Evolutionary conservation across 2,329 filamentous ascomycete genomes (phyloP).

Genomic region (Pseudocercospora pini-densiflorae): DNA sequence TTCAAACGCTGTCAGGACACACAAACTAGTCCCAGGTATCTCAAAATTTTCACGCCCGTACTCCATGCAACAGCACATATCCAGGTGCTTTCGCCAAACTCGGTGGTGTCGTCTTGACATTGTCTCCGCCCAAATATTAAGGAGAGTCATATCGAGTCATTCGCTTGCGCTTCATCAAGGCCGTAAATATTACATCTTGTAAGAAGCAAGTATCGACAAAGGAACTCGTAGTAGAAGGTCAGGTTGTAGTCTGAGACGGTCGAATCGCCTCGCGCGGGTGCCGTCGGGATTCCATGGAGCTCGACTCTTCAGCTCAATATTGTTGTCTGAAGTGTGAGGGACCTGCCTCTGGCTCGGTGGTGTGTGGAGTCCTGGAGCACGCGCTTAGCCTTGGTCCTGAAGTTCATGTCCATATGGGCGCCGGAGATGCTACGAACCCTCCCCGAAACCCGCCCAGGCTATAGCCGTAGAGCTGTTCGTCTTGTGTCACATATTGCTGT

Average conservation of each 20-base stretch:
- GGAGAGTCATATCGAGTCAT: constrained; percentile 17
- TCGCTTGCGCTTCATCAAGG: constrained; percentile 18
- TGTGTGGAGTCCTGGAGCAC: constrained; percentile 34
- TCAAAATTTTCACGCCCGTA: not conserved
- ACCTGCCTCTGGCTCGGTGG: constrained; percentile 26
- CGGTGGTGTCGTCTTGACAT: not conserved
- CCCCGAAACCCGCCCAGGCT: constrained; percentile 35
- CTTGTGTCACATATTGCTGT: constrained; percentile 42
- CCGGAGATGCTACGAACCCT: constrained; percentile 41
- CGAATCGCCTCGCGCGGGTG: not conserved
- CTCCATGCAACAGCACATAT: not conserved
- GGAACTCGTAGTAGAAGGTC: constrained; percentile 8
- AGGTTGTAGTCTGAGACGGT: not conserved
- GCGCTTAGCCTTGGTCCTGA: constrained; percentile 32
- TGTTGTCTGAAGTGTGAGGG: constrained; percentile 21
- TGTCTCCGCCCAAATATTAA: not conserved
- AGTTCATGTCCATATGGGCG: constrained; percentile 41
- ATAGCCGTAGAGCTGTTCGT: constrained; percentile 44
- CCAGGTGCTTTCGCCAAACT: not conserved
- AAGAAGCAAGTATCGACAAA: constrained; percentile 15
- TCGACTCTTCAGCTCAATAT: constrained; percentile 7
- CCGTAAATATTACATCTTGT: constrained; percentile 11
- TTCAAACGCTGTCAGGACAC: not conserved
- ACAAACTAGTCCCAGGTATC: constrained; percentile 6
- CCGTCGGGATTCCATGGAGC: not conserved